Evolutionary conservation across 2,329 filamentous ascomycete genomes (phyloP), one percentile per base, ranked within the genome.

Genomic region (Penicillium sp.): DNA sequence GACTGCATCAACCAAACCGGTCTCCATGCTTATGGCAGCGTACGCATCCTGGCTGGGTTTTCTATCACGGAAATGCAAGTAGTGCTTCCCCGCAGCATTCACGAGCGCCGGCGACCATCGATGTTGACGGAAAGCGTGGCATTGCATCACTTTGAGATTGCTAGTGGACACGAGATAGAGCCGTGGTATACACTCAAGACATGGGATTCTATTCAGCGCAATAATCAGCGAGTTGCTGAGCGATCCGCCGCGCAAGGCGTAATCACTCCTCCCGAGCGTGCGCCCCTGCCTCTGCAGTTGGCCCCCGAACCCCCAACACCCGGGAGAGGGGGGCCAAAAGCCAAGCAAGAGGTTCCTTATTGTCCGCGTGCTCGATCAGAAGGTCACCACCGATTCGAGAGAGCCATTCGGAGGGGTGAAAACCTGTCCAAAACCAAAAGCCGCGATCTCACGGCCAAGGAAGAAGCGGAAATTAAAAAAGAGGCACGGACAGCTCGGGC

Each of bases 21-120:
- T 0, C 85, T 96, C 64, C 89, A 96, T 65, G 79, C 80, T 27
- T 93, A 92, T 69, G 93, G 93, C 3, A 83, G 88, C 19, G 87
- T 96, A 3, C 86, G 92, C 49, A 88, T 93, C 79, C 81, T 98
- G 1, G 70, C 93, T 39, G 93, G 92, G 87, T 68, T 87, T 3
- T 81, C 84, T 1, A 79, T 87, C 44, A 78, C 83, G 0, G 88
- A 91, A 55, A 85, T 85, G 62, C 67, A 74, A 7, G 60, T 72
- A 1, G 63, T 91, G 1, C 57, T 96, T 8, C 89, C 93, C 0
- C 83, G 83, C 52, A 76, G 78, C 2, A 69, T 89, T 3, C 72
- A 78, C 33, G 72, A 78, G 1, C 83, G 88, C n/a, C 81, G 75
- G 43, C 87, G 86, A 46, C 71, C 80, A 23, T 80, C 84, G 4